Percentiles rank a stretch among this genome's conserved stretches.
These are phyloP conservation scores for Hypoxylon lenormandii DNA, from an alignment of 495 filamentous ascomycete species.

Conservation along the genomic window DNA sequence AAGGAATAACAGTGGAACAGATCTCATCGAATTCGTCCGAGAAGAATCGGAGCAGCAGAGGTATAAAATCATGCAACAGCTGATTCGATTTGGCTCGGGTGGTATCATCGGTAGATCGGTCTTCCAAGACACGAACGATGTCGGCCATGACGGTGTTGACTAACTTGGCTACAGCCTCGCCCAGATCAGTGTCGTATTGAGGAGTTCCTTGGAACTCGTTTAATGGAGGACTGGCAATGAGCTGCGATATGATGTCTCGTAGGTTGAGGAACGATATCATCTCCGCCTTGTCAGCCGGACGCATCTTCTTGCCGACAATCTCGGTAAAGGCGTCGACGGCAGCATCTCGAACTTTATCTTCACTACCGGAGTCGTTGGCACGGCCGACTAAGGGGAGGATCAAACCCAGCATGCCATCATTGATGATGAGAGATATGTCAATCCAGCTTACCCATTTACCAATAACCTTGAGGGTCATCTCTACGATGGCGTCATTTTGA, in stretches of 20 bases:
- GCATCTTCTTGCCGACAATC: constrained; percentile 98
- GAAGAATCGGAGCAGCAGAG: constrained; percentile 89
- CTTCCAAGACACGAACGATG: constrained; percentile 80
- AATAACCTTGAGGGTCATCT: constrained; percentile 87
- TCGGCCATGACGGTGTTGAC: constrained; percentile 89
- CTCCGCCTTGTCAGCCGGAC: constrained; percentile 86
- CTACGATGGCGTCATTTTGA: constrained; percentile 77
- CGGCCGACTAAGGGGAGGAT: constrained; percentile 83
- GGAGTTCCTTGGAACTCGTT: constrained; percentile 79
- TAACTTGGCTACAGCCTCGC: constrained; percentile 93
- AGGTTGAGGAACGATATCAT: constrained; percentile 92
- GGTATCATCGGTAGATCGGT: constrained; percentile 63
- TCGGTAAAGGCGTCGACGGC: constrained; percentile 94
- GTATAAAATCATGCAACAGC: constrained; percentile 82
- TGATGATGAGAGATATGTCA: constrained; percentile 91
- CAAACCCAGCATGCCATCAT: constrained; percentile 82
- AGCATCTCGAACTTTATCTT: constrained; percentile 82
- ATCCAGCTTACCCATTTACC: constrained; percentile 98
- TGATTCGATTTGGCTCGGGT: constrained; percentile 74
- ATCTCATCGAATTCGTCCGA: constrained; percentile 98
- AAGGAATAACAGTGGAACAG: constrained; percentile 91
- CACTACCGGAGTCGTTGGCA: constrained; percentile 59
- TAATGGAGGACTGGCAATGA: constrained; percentile 82
- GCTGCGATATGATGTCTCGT: constrained; percentile 79
- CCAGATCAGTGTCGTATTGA: constrained; percentile 92